A percentile compares a stretch with the other conserved stretches of the same genome.
Conservation (phyloP, 106 monocot species). For the Posidonia australis region DNA sequence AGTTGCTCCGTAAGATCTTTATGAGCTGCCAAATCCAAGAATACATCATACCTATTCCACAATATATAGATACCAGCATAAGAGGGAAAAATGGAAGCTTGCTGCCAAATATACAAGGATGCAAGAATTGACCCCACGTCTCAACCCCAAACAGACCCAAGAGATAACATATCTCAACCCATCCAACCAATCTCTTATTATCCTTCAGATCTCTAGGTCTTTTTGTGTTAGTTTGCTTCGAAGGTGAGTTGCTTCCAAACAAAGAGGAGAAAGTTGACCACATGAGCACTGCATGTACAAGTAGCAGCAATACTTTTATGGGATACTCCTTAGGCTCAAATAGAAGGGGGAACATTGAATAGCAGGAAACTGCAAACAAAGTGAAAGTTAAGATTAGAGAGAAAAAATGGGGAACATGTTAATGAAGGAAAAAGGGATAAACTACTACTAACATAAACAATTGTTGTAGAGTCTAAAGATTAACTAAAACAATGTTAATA, state of each 20-base stretch:
- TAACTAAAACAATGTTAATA: no score
- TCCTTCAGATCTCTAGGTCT: neutral
- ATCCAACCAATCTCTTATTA: conserved; percentile 31
- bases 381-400: neutral
- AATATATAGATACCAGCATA: conserved; percentile 68
- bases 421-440: no score
- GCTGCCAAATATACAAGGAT: conserved; percentile 42
- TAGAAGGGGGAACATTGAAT: conserved; percentile 84
- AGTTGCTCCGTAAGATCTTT: no score
- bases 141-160: conserved; percentile 47
- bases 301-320: conserved; percentile 61
- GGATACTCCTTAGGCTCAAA: conserved; percentile 81
- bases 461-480: no score
- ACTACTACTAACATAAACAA: no score
- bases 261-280: conserved; percentile 43
- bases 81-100: conserved; percentile 80
- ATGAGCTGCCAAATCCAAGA: conserved; percentile 87
- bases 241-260: conserved; percentile 17
- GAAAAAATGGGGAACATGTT: neutral
- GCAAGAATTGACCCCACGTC: conserved; percentile 69
- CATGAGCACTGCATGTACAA: conserved; percentile 36
- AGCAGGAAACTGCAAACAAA: conserved; percentile 79
- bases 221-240: neutral
- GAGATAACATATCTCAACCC: conserved; percentile 35
- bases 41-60: conserved; percentile 81